A percentile compares a stretch with the other conserved stretches of the same genome.
phyloP scores from a whole-genome alignment of 352 stramenopile species.

The Phytopythium helicoides region DNA sequence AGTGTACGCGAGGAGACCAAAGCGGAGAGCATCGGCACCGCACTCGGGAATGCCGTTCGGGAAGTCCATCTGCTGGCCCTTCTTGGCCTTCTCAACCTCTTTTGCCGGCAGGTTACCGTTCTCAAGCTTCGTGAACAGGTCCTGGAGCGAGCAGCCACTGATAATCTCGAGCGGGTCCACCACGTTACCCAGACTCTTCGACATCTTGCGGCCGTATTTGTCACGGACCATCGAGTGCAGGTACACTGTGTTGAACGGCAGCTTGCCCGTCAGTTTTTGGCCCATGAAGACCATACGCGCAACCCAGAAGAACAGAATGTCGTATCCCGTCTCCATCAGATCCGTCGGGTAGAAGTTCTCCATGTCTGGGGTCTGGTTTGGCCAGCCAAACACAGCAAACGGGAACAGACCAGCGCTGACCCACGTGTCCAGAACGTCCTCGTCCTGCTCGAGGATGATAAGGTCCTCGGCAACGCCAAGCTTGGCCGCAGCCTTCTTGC shows the following conservation, averaged over 20 bases:
- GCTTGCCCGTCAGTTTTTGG: slow-evolving; percentile 95
- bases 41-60: slow-evolving; percentile 99
- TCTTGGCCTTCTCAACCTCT: slow-evolving; percentile 97
- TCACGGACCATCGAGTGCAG: slow-evolving; percentile 98
- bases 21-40: slow-evolving; percentile 97
- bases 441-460: slow-evolving; percentile 94
- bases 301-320: slow-evolving; percentile 99
- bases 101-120: slow-evolving; percentile 96
- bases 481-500: slow-evolving; percentile 78
- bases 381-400: slow-evolving; percentile 85
- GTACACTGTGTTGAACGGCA: slow-evolving; percentile 97
- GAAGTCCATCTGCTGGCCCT: slow-evolving; percentile 97
- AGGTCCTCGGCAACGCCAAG: slow-evolving; percentile 53
- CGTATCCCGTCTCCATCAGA: slow-evolving; percentile 98
- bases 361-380: slow-evolving; percentile 61
- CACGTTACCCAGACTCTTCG: slow-evolving; percentile 99
- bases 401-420: slow-evolving; percentile 98
- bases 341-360: slow-evolving; percentile 95
- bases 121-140: slow-evolving; percentile 95
- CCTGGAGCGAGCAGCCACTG: slow-evolving; percentile 92
- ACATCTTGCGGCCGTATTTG: slow-evolving; percentile 99
- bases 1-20: slow-evolving; percentile 97
- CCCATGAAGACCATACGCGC: slow-evolving; percentile 96
- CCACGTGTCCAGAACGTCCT: slow-evolving; percentile 99
- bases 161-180: slow-evolving; percentile 98